These are phyloP conservation scores for Xylaria intraflava DNA, from an alignment of 495 filamentous ascomycete species.

Conservation along the genomic window DNA sequence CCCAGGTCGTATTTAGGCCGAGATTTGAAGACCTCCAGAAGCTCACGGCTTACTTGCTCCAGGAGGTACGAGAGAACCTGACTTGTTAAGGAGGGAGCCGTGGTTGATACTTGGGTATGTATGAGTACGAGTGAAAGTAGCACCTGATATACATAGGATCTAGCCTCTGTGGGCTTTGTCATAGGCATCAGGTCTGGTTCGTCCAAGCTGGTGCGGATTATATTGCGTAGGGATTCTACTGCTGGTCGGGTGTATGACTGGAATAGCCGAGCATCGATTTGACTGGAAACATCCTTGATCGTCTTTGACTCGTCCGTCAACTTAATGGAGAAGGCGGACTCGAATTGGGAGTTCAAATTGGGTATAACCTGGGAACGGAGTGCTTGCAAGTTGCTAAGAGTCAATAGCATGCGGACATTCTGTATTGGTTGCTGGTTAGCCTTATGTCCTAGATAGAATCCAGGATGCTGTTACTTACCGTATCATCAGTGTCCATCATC, in stretches of 20 bases:
- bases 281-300: conserved; percentile 77
- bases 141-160: conserved; percentile 80
- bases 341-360: conserved; percentile 77
- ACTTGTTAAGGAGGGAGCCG: conserved; percentile 59
- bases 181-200: conserved; percentile 60
- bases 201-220: conserved; percentile 64
- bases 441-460: background rate
- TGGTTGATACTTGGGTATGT: conserved; percentile 87
- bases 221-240: conserved; percentile 51
- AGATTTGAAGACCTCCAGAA: conserved; percentile 63
- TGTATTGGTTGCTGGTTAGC: conserved; percentile 30
- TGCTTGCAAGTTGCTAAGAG: conserved; percentile 78
- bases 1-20: conserved; percentile 63
- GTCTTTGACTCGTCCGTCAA: conserved; percentile 87
- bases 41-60: conserved; percentile 62
- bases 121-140: conserved; percentile 78
- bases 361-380: conserved; percentile 73
- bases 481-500: conserved; percentile 59
- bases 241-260: conserved; percentile 78
- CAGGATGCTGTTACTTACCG: conserved; percentile 47
- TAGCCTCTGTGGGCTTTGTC: conserved; percentile 63
- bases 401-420: conserved; percentile 89
- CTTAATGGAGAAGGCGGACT: conserved; percentile 80
- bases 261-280: conserved; percentile 87
- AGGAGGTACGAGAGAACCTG: conserved; percentile 76